Percentiles rank a stretch among this genome's conserved stretches.
phyloP scores from a whole-genome alignment of 169 alveolate genomes.

The Plasmodium gonderi region DNA sequence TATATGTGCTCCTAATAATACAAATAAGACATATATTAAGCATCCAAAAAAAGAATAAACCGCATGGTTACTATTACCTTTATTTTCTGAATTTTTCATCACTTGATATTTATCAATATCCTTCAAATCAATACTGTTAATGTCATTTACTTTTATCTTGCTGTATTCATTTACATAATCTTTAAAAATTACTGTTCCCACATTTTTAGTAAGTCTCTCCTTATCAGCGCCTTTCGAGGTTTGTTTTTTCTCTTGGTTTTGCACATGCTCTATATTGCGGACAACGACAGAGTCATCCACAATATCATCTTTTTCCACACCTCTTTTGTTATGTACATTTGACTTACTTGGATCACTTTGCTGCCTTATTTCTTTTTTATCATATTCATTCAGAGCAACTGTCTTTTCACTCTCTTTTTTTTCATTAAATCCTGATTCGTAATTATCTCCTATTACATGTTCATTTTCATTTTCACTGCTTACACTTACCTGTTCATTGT shows the following conservation, averaged over 20 bases:
- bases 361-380: not conserved
- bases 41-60: conserved; percentile 66
- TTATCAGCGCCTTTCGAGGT: not conserved
- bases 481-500: not conserved
- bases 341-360: not conserved
- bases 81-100: conserved; percentile 29
- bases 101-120: conserved; percentile 34
- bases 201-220: conserved; percentile 13
- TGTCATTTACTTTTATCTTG: conserved; percentile 61
- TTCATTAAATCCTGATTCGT: not conserved
- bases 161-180: conserved; percentile 49
- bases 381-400: not conserved
- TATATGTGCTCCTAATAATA: conserved; percentile 53
- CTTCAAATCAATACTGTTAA: conserved; percentile 28
- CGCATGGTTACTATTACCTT: conserved; percentile 45
- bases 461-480: not conserved
- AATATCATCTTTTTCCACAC: not conserved
- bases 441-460: too few species aligned
- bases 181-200: conserved; percentile 43
- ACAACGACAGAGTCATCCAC: not conserved
- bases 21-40: conserved; percentile 61
- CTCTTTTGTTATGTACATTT: not conserved
- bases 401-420: not conserved
- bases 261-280: not conserved
- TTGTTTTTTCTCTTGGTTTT: not conserved